Evolutionary conservation across 495 filamentous ascomycete genomes (phyloP), one percentile per base, ranked within the genome.

Genomic region (Penicillium manginii): DNA sequence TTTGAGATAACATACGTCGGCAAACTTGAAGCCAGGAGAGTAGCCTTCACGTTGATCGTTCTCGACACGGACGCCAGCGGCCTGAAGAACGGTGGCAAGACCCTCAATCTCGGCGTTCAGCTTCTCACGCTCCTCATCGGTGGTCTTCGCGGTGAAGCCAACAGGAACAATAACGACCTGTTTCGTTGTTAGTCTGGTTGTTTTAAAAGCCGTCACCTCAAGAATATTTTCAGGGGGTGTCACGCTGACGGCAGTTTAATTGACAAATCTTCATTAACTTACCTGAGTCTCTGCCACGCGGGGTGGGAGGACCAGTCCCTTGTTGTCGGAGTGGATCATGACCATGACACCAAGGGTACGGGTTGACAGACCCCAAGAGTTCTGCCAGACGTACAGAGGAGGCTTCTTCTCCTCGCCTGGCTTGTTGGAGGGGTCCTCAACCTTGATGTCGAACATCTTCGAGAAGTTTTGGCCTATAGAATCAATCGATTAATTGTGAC

Each of bases 361-460:
- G 48, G 93, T 98, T 5, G 92, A 96, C 39, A 98, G 85, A 76
- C 94, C 94, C 94, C 94, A 98, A 5, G 91, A 96, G 79, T 98
- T 98, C 71, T 98, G 94, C 91, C 92, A 98, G 23, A 98, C 92
- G 64, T 91, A 71, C 55, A 96, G 73, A 57, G 88, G 84, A 52
- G 81, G 74, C 52, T 83, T 81, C 68, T 81, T 85, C 69, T 93
- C 88, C 68, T 93, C 88, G 42, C 86, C 91, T 35, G 86, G 83
- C 73, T 91, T 91, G 50, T 81, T 75, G 51, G 84, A 80, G 12
- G 96, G 96, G 67, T 97, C 92, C 74, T 98, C 93, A 17, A 98
- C 93, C 0, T 88, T 92, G 75, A 98, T 97, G 69, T 91, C 86
- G 75, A 97, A 98, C 94, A 98, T 98, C 75, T 91, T 96, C 71